phyloP scores from a whole-genome alignment of 192 early-diverging fungal species.

The Coemansia sp. region DNA sequence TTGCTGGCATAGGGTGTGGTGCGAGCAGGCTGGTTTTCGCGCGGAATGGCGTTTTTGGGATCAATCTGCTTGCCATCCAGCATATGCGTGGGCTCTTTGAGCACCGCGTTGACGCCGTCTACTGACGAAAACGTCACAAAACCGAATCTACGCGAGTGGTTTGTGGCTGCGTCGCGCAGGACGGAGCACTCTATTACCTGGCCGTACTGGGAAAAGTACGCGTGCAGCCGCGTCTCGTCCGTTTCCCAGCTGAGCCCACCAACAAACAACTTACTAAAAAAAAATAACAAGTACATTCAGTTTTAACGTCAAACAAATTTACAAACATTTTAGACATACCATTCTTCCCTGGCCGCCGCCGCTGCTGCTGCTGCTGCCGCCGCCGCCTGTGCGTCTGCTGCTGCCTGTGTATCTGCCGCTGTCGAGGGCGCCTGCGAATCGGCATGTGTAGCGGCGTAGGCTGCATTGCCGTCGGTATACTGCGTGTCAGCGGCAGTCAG shows the following conservation, averaged over 20 bases:
- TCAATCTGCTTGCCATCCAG: constrained; percentile 67
- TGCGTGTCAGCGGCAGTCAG: not conserved
- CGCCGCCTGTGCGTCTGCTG: not conserved
- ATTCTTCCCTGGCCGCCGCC: constrained; percentile 31
- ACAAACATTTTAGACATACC: constrained; percentile 34
- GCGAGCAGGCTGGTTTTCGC: constrained; percentile 25
- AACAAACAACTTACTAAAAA: constrained; percentile 82
- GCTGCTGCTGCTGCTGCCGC: not conserved
- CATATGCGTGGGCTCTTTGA: constrained; percentile 64
- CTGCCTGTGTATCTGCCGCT: not conserved
- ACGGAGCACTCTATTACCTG: constrained; percentile 78
- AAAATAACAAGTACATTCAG: constrained; percentile 1
- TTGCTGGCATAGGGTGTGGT: constrained; percentile 8
- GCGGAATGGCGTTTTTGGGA: constrained; percentile 53
- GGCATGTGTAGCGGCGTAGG: not conserved
- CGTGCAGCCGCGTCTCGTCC: constrained; percentile 77
- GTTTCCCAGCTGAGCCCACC: constrained; percentile 85
- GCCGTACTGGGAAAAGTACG: constrained; percentile 86
- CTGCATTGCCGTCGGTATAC: not conserved
- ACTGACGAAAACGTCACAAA: constrained; percentile 88
- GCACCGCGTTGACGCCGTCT: constrained; percentile 71
- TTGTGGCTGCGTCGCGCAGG: constrained; percentile 81
- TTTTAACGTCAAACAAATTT: constrained; percentile 1
- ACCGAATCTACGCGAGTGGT: constrained; percentile 90
- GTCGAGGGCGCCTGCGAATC: not conserved